phyloP scores from a whole-genome alignment of 2,329 filamentous ascomycete genomes.

The Stachybotrys chlorohalonatus region DNA sequence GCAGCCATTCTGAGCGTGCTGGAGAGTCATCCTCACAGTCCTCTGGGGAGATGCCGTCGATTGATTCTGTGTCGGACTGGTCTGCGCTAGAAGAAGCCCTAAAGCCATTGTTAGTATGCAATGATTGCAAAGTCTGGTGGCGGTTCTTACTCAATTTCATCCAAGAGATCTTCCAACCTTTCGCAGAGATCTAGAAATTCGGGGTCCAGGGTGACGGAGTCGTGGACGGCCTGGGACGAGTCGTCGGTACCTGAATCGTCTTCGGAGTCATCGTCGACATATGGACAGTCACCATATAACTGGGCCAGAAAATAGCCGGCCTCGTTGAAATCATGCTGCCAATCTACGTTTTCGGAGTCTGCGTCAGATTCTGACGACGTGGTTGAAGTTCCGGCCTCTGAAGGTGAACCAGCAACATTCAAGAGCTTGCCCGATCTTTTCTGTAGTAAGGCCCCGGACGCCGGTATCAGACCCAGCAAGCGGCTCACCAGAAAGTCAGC shows the following conservation, averaged over 20 bases:
- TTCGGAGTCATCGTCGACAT: conserved; percentile 10
- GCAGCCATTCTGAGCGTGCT: conserved; percentile 20
- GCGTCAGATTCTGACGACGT: neutral
- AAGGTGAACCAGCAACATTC: neutral
- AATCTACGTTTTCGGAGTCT: neutral
- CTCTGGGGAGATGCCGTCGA: conserved; percentile 18
- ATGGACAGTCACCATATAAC: conserved; percentile 2
- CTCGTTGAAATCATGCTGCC: neutral
- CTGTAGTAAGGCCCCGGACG: neutral
- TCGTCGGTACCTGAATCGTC: conserved; percentile 5
- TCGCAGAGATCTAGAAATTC: conserved; percentile 16
- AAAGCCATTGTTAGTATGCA: neutral
- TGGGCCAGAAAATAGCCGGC: neutral
- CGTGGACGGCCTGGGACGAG: neutral
- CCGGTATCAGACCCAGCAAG: conserved; percentile 10
- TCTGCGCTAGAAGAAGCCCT: conserved; percentile 10
- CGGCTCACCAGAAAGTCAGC: conserved; percentile 18
- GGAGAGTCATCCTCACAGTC: conserved; percentile 31
- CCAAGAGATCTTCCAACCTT: conserved; percentile 16
- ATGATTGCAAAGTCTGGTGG: neutral
- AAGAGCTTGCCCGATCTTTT: conserved; percentile 7
- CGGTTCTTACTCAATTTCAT: conserved; percentile 18
- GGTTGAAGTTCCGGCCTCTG: neutral
- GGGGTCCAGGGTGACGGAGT: conserved; percentile 13
- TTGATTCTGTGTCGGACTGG: conserved; percentile 13